Conservation (phyloP, 1,284 basidiomycete genomes). For the Dichomitus squalens region DNA sequence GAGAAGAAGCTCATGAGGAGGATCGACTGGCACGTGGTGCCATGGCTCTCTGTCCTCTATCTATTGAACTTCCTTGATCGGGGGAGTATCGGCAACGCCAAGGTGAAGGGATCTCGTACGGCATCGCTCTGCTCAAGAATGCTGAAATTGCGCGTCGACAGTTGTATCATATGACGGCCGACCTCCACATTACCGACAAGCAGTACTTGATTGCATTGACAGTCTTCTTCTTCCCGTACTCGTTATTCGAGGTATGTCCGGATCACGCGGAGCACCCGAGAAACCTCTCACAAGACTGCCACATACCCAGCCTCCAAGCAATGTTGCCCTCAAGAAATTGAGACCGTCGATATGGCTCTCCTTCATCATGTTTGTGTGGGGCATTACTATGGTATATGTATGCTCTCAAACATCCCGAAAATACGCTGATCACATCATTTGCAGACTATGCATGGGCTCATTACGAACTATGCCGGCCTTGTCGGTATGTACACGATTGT, state of each 20-base stretch:
- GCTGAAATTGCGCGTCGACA: slow-evolving; percentile 26
- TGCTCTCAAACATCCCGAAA: background rate
- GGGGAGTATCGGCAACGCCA: slow-evolving; percentile 82
- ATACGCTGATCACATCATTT: background rate
- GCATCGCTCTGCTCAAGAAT: background rate
- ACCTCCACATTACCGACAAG: slow-evolving; percentile 59
- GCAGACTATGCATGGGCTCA: slow-evolving; percentile 36
- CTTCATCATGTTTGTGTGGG: slow-evolving; percentile 37
- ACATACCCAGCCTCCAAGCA: slow-evolving; percentile 35
- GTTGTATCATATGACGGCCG: slow-evolving; percentile 58
- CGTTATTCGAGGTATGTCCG: slow-evolving; percentile 54
- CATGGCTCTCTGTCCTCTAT: slow-evolving; percentile 74
- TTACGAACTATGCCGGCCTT: slow-evolving; percentile 35
- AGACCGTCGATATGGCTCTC: slow-evolving; percentile 44
- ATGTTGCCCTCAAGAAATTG: slow-evolving; percentile 41
- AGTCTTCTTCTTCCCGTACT: slow-evolving; percentile 66
- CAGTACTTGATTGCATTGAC: slow-evolving; percentile 72
- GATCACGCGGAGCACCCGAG: background rate
- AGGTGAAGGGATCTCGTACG: slow-evolving; percentile 39
- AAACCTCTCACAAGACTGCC: background rate
- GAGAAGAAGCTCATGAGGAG: slow-evolving; percentile 66
- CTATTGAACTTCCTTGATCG: slow-evolving; percentile 79
- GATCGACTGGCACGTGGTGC: slow-evolving; percentile 65
- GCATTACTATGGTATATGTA: slow-evolving; percentile 31
- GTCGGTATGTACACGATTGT: slow-evolving; percentile 25